These are phyloP conservation scores for Panellus pusillus DNA, from an alignment of 768 basidiomycete genomes.

Conservation along the genomic window DNA sequence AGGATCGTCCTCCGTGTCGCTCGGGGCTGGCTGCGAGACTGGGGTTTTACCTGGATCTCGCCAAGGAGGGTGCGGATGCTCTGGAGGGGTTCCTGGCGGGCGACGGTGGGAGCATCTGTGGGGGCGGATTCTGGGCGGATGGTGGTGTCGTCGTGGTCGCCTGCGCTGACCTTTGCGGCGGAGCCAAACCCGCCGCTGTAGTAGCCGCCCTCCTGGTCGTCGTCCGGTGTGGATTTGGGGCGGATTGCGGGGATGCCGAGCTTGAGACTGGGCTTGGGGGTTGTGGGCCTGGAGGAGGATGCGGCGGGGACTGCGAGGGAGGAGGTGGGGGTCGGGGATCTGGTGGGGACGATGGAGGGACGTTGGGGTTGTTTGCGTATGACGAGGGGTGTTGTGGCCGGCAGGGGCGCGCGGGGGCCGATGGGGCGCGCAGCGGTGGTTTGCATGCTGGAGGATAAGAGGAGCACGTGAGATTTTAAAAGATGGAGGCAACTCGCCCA, in stretches of 20 bases:
- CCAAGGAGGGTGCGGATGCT: constrained; percentile 40
- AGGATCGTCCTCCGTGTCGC: constrained; percentile 20
- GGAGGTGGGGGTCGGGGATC: constrained; percentile 32
- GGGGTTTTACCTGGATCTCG: constrained; percentile 33
- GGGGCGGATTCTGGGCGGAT: constrained; percentile 39
- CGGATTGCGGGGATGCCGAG: constrained; percentile 30
- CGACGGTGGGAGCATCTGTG: background rate
- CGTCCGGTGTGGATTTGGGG: constrained; percentile 16
- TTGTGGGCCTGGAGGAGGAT: constrained; percentile 24
- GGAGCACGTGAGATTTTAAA: background rate
- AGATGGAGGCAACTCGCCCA: no score
- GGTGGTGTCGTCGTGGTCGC: constrained; percentile 40
- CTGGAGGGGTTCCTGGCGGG: constrained; percentile 33
- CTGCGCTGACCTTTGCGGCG: constrained; percentile 25
- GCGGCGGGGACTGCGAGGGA: constrained; percentile 29
- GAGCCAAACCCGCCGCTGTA: constrained; percentile 41
- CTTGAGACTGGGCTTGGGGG: constrained; percentile 33
- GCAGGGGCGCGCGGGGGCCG: constrained; percentile 31
- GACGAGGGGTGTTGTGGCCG: constrained; percentile 30
- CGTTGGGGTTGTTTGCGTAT: constrained; percentile 28
- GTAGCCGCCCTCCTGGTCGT: constrained; percentile 37
- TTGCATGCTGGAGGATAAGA: constrained; percentile 29
- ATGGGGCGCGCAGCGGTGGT: constrained; percentile 29
- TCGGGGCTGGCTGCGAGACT: constrained; percentile 21
- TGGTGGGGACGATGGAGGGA: constrained; percentile 22